A percentile compares a stretch with the other conserved stretches of the same genome.
These are phyloP conservation scores for Cryptococcus jaspeensis DNA, from an alignment of 1,284 basidiomycete species.

Conservation along the genomic window DNA sequence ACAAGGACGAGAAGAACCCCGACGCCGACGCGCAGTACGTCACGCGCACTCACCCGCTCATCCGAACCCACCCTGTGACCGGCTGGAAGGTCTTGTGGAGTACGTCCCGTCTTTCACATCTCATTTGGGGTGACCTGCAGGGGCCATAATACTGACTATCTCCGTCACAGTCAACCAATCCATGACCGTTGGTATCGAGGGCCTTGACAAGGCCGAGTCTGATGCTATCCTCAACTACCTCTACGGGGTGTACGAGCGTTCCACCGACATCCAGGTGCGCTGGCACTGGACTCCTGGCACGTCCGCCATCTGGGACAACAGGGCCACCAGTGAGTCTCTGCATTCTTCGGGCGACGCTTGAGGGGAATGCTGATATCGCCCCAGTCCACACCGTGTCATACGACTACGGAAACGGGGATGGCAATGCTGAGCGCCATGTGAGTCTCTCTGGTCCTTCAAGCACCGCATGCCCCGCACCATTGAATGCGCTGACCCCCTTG, in stretches of 20 bases:
- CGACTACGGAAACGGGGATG: slow-evolving; percentile 28
- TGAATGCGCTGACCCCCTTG: background rate
- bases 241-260: slow-evolving; percentile 35
- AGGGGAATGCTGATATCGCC: slow-evolving; percentile 29
- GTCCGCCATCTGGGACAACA: slow-evolving; percentile 41
- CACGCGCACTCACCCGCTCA: slow-evolving; percentile 62
- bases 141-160: too few species aligned
- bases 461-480: background rate
- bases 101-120: too few species aligned
- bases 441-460: background rate
- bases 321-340: background rate
- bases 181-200: slow-evolving; percentile 30
- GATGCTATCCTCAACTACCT: slow-evolving; percentile 35
- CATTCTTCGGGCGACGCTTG: background rate
- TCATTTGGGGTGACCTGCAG: background rate
- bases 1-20: slow-evolving; percentile 21
- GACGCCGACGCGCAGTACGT: slow-evolving; percentile 60
- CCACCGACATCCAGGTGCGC: slow-evolving; percentile 40
- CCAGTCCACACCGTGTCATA: slow-evolving; percentile 43
- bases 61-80: slow-evolving; percentile 54
- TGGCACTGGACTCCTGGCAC: slow-evolving; percentile 45
- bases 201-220: slow-evolving; percentile 25
- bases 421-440: slow-evolving; percentile 14
- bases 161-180: slow-evolving; percentile 56
- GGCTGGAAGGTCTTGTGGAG: slow-evolving; percentile 67